Evolutionary conservation across 495 filamentous ascomycete genomes (phyloP), one percentile per base, ranked within the genome.

Genomic region (Aspergillus ostianus): DNA sequence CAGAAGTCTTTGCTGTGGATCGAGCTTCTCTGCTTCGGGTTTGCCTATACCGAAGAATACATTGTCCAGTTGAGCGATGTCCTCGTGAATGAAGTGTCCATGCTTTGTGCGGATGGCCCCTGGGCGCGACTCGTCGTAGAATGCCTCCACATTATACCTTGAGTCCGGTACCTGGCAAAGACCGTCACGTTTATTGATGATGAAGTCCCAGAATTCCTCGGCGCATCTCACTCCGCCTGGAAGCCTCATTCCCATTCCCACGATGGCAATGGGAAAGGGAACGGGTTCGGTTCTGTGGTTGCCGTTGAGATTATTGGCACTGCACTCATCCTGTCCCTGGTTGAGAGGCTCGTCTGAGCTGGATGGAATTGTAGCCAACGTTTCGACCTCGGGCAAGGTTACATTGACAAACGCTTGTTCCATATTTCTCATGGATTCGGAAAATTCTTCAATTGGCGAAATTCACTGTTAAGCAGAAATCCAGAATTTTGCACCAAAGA

Each of bases 1-100:
- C 0, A 89, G 64, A 7, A 80, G 65, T 0, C 84, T 62, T 54
- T 86, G 84, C 21, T 85, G 80, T 0, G 86, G 86, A 56, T 88
- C 84, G 65, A 86, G 77, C 0, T 65, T 64, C 61, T 77, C 77
- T 6, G 75, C 77, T 51, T 86, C 83, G 0, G 27, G 48, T n/a
- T 65, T 61, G 2, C 68, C 70, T 57, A 84, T 73, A 3, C 64
- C 64, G 58, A 85, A 79, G 58, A 68, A 64, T 0, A 46, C 46
- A 0, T 61, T 19, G 50, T 80, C 77, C 15, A 79, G 57, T 1
- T 64, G 32, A 0, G 15, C 56, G 8, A 69, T 45, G 41, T 75
- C 65, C 32, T 81, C 70, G 6, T 80, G 68, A 18, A 87, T 65
- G 30, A 85, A 87, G 55, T 85, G 82, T 0, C 81, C 84, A 47